These are phyloP conservation scores for Kazachstania viticola DNA, from an alignment of 805 yeast genomes.

Conservation along the genomic window DNA sequence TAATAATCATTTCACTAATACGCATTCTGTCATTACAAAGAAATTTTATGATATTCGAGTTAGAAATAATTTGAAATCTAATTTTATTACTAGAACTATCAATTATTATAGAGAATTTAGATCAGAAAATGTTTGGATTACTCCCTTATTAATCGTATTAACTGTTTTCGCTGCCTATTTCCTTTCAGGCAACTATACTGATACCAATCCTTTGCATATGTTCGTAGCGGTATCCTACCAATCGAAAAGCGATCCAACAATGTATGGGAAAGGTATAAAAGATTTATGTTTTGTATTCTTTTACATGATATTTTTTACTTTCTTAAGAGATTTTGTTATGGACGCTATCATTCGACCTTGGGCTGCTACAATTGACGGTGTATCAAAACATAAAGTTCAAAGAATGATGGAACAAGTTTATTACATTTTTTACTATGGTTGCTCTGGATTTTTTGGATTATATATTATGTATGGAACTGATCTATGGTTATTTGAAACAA, in stretches of 20 bases:
- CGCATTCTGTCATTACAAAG: neutral
- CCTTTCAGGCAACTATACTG: constrained; percentile 44
- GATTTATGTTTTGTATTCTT: constrained; percentile 73
- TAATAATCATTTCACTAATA: no score
- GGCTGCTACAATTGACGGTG: constrained; percentile 36
- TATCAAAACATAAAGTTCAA: constrained; percentile 40
- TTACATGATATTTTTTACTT: constrained; percentile 80
- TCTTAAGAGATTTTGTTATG: constrained; percentile 85
- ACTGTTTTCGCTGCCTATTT: constrained; percentile 34
- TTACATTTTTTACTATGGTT: constrained; percentile 66
- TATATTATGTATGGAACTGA: constrained; percentile 79
- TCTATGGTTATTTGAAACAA: constrained; percentile 81
- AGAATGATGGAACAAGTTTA: constrained; percentile 93
- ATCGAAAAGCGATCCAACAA: constrained; percentile 40
- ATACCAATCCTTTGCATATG: constrained; percentile 50
- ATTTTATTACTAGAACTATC: no score
- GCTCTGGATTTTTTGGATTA: constrained; percentile 77
- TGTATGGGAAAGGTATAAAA: constrained; percentile 77
- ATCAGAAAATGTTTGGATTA: constrained; percentile 56
- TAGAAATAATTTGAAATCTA: no score
- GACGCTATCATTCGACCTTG: constrained; percentile 66
- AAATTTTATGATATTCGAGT: no score
- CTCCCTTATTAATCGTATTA: constrained; percentile 43
- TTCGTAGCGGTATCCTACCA: constrained; percentile 58
- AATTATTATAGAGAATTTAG: constrained; percentile 8